Base-by-base conservation (phyloP, 2,329 filamentous ascomycete genomes). In the Alternaria gaisen region DNA sequence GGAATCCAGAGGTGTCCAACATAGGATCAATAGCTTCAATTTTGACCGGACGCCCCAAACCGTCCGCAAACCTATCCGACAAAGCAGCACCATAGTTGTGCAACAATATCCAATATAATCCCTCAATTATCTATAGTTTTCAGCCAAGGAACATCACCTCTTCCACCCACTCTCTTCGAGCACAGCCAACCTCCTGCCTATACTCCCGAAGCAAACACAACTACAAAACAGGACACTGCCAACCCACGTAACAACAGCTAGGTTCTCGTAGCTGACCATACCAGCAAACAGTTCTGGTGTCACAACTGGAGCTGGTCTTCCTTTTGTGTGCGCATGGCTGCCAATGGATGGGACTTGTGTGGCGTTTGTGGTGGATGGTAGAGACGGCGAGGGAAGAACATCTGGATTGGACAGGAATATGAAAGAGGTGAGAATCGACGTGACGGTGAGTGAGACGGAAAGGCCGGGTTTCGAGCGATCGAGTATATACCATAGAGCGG, bases 151-250 rank as follows among this genome's bases (percentile, higher is more conserved):
- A 4, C 18, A n/a, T 34, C 26, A 43, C 28, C 61, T 60, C 42
- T 65, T 68, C 59, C 41, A 66, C 9, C 60, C 47, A 10, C 59
- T 62, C 36, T 65, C 65, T 42, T 77, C 73, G 53, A 73, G 63
- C 0, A 77, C 67, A 8, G 90, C 89, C 66, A 98, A 80, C 63
- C 92, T 85, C 64, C 95, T 85, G 12, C 95, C 95, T 73, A 99
- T 93, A 75, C 97, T 98, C 11, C 95, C 95, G 83, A 99, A 97
- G 80, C 94, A 97, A 10, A 98, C 88, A 69, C 92, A 93, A 73
- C 92, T 96, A 80, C 95, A 97, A 77, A 97, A 99, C 52, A 99
- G 81, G 26, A 98, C 93, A 73, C 93, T 97, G 24, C 94, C 85
- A 73, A 97, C 90, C 94, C 95, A 99, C 5, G 93, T 92, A 12